These are phyloP conservation scores for Candida endomychidarum DNA, from an alignment of 805 yeast genomes.

Conservation along the genomic window DNA sequence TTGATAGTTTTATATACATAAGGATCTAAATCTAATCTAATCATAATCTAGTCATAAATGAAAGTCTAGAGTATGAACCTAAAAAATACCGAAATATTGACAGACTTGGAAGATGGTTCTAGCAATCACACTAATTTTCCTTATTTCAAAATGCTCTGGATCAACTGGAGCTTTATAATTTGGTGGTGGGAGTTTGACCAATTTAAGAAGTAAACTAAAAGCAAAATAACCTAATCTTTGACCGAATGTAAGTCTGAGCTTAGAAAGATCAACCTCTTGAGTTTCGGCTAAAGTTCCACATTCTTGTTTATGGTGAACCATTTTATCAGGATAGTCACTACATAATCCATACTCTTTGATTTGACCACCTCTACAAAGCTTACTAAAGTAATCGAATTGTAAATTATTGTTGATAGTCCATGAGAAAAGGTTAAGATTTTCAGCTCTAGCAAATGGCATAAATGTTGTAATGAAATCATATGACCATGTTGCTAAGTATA, in stretches of 20 bases:
- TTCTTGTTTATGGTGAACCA: conserved; percentile 13
- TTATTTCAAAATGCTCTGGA: conserved; percentile 1
- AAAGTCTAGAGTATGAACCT: neutral
- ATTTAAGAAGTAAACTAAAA: neutral
- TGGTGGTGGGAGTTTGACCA: neutral
- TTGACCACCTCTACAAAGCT: conserved; percentile 23
- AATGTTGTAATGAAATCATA: conserved; percentile 32
- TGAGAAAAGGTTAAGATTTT: conserved; percentile 32
- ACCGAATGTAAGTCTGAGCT: conserved; percentile 5
- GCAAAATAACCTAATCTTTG: neutral
- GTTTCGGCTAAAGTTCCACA: too few species aligned
- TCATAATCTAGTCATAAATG: too few species aligned
- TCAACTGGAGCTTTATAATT: conserved; percentile 1
- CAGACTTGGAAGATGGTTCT: conserved; percentile 1
- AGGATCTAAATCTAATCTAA: too few species aligned
- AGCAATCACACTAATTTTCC: neutral
- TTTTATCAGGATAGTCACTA: conserved; percentile 35
- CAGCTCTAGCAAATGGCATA: conserved; percentile 33
- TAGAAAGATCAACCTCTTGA: neutral
- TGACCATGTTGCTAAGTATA: conserved; percentile 41
- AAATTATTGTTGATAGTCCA: conserved; percentile 41
- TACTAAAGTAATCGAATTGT: conserved; percentile 35
- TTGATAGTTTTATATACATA: too few species aligned
- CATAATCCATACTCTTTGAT: conserved; percentile 37
- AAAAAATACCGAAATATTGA: conserved; percentile 9